Evolutionary conservation across 352 stramenopile genomes (phyloP), one percentile per base, ranked within the genome.

Genomic region (Pythium angustatum): DNA sequence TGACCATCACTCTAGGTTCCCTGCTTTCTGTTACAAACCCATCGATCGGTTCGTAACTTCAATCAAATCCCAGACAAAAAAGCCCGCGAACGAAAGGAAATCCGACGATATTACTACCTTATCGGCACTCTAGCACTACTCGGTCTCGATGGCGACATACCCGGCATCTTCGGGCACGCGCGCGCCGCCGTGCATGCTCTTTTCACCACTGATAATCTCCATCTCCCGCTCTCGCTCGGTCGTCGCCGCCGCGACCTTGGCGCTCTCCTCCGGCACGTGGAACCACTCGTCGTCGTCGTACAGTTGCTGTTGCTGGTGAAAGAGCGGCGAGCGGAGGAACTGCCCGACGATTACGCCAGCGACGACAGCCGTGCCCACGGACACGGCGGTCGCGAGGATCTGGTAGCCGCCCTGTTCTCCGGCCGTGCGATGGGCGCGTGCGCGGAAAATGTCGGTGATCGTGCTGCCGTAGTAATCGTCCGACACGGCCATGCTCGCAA

Each of bases 221-320:
- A 38, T 49, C 26, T 44, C 50, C 31, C 30, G 11, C 11, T n/a
- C n/a, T n/a, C n/a, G n/a, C n/a, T n/a, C n/a, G n/a, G 30, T 12
- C 31, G 26, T 9, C 22, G 19, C 34, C 11, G 30, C 11, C 9
- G 31, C 30, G 2, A 1, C 19, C 19, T 36, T 57, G 31, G n/a
- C 19, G 40, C 12, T 27, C 19, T 47, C 40, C 28, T 79, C 72
- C 0, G 77, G 76, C 51, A 86, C 53, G 48, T 86, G 72, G 71
- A 90, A 90, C 77, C 78, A 88, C 67, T 88, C 81, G 24, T 85
- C 69, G 58, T 90, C 79, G 19, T 88, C 77, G 57, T 84, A 90
- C 58, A 88, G 82, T 36, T 66, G 36, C 40, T 82, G 67, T 30
- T 90, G 81, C 58, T 90, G 77, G 12, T 66, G 64, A 58, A 88